Conservation (phyloP, 2,329 filamentous ascomycete species). For the Boeremia lycopersici region DNA sequence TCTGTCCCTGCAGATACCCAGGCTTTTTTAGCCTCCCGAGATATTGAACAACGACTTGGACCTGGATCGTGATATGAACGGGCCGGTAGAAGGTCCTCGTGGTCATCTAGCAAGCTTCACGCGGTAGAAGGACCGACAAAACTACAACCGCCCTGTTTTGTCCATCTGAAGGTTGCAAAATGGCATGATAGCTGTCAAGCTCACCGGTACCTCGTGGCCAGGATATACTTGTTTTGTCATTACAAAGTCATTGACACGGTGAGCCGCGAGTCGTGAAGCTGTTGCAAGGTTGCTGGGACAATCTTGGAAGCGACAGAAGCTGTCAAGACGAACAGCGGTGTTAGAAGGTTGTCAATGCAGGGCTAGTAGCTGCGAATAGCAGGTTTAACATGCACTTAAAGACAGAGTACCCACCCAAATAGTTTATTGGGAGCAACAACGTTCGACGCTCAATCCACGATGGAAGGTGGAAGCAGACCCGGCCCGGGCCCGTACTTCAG, state of each 20-base stretch:
- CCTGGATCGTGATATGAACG: conserved; percentile 2
- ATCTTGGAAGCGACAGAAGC: too few species aligned
- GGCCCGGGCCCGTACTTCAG: not conserved
- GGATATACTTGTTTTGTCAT: not conserved
- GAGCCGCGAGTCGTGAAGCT: not conserved
- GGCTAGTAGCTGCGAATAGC: too few species aligned
- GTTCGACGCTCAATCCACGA: too few species aligned
- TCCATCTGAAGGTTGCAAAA: not conserved
- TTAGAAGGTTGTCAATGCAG: too few species aligned
- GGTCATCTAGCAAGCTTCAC: conserved; percentile 12
- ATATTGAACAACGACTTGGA: conserved; percentile 4
- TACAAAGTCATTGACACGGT: not conserved
- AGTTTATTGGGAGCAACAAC: too few species aligned
- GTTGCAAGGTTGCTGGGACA: not conserved
- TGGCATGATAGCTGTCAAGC: not conserved
- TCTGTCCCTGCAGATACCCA: conserved; percentile 5
- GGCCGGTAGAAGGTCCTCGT: conserved; percentile 17
- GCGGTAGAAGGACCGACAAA: conserved; percentile 4
- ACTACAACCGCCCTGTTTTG: conserved; percentile 6
- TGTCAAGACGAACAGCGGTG: too few species aligned
- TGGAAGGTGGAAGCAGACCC: too few species aligned
- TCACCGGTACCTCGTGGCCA: not conserved
- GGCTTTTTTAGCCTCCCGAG: conserved; percentile 3
- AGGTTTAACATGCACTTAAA: too few species aligned
- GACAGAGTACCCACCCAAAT: too few species aligned